phyloP scores from a whole-genome alignment of 768 basidiomycete species.

The Auriculariales sp. region DNA sequence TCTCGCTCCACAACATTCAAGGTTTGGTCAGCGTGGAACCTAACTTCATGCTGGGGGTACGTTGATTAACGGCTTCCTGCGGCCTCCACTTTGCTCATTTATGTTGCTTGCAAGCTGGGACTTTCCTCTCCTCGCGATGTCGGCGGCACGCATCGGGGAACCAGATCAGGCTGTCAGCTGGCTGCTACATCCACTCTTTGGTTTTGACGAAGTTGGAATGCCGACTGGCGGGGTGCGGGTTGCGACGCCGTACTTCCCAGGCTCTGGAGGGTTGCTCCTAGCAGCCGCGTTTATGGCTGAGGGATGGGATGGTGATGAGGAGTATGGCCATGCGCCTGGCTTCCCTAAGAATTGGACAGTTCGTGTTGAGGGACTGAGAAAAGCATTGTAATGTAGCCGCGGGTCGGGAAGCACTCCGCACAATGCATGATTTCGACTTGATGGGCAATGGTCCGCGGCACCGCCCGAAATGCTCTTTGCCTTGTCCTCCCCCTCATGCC shows the following conservation, averaged over 20 bases:
- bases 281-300: constrained; percentile 42
- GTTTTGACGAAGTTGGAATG: constrained; percentile 48
- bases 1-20: constrained; percentile 37
- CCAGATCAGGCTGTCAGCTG: constrained; percentile 36
- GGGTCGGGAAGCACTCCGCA: no score
- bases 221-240: constrained; percentile 39
- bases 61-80: constrained; percentile 7
- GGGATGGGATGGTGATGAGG: constrained; percentile 35
- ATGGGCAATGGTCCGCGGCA: no score
- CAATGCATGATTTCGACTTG: no score
- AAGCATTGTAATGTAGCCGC: constrained; percentile 15
- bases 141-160: constrained; percentile 38
- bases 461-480: no score
- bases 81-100: neutral
- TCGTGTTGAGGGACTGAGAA: constrained; percentile 20
- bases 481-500: no score
- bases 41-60: constrained; percentile 39
- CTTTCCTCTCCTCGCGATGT: constrained; percentile 50
- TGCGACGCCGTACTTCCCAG: constrained; percentile 47
- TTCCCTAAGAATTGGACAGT: constrained; percentile 27
- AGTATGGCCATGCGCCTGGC: constrained; percentile 20
- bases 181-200: constrained; percentile 38
- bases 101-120: constrained; percentile 32
- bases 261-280: constrained; percentile 35
- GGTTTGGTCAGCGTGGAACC: constrained; percentile 40